phyloP scores from a whole-genome alignment of 345 rosid species.

The Eucalyptus grandis region DNA sequence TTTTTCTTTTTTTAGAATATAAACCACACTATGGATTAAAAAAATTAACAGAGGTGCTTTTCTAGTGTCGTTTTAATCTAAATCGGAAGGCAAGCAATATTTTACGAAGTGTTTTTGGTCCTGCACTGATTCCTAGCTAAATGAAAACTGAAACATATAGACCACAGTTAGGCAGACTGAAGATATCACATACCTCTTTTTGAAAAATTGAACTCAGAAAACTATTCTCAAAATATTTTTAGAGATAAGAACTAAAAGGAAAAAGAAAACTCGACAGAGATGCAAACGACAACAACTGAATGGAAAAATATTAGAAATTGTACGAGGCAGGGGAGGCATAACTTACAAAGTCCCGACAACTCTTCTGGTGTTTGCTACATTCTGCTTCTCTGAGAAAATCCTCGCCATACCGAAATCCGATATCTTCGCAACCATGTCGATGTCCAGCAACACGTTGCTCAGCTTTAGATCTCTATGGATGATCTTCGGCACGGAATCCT shows the following conservation, averaged over 20 bases:
- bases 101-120: background rate
- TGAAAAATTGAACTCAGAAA: background rate
- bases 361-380: slow-evolving; percentile 1
- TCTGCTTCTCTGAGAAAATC: slow-evolving; percentile 5
- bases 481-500: slow-evolving; percentile 33
- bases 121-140: background rate
- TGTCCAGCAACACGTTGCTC: slow-evolving; percentile 26
- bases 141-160: background rate
- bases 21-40: background rate
- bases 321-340: background rate
- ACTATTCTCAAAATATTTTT: background rate
- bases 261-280: background rate
- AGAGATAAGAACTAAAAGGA: background rate
- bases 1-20: background rate
- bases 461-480: slow-evolving; percentile 51
- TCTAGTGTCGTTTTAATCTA: background rate
- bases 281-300: background rate
- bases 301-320: too few species aligned
- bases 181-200: background rate
- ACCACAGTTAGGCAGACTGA: background rate
- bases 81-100: background rate
- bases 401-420: slow-evolving; percentile 19
- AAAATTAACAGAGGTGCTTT: background rate
- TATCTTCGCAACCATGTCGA: slow-evolving; percentile 6
- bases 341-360: slow-evolving; percentile 14